These are phyloP conservation scores for Ramalina peruviana DNA, from an alignment of 495 filamentous ascomycete species.

Conservation along the genomic window DNA sequence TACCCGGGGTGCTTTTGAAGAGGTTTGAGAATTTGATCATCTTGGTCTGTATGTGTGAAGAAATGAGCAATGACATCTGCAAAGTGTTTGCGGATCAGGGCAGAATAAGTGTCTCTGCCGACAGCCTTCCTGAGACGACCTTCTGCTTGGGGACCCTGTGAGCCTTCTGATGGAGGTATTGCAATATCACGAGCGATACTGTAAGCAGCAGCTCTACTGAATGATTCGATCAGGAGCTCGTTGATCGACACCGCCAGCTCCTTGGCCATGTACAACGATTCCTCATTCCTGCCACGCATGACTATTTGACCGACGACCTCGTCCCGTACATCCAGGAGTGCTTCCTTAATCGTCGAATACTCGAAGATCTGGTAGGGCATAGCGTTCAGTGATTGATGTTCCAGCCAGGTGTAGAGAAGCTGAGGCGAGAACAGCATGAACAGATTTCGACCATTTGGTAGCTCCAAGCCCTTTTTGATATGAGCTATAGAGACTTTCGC, in stretches of 20 bases:
- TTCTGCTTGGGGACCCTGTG: constrained; percentile 48
- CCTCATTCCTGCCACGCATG: constrained; percentile 62
- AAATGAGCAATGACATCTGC: constrained; percentile 60
- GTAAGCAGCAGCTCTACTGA: constrained; percentile 73
- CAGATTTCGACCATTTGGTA: constrained; percentile 49
- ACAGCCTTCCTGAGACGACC: constrained; percentile 52
- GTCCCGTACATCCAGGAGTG: constrained; percentile 58
- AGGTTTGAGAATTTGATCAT: constrained; percentile 61
- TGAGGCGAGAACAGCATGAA: constrained; percentile 86
- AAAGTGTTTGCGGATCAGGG: constrained; percentile 52
- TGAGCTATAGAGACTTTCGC: constrained; percentile 54
- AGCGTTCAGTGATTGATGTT: constrained; percentile 41
- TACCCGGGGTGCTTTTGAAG: constrained; percentile 51
- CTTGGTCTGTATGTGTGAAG: constrained; percentile 54
- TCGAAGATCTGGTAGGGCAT: constrained; percentile 77
- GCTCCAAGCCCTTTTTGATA: constrained; percentile 48
- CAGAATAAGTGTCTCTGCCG: constrained; percentile 47
- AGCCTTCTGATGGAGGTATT: constrained; percentile 36
- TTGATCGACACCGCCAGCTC: constrained; percentile 38
- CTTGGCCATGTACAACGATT: constrained; percentile 41
- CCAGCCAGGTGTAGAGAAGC: constrained; percentile 85
- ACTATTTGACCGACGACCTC: constrained; percentile 73
- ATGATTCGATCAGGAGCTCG: constrained; percentile 50
- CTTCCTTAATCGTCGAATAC: constrained; percentile 51
- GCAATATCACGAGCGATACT: constrained; percentile 66